Evolutionary conservation across 2,329 filamentous ascomycete genomes (phyloP).

Genomic region (Colletotrichum magnum): DNA sequence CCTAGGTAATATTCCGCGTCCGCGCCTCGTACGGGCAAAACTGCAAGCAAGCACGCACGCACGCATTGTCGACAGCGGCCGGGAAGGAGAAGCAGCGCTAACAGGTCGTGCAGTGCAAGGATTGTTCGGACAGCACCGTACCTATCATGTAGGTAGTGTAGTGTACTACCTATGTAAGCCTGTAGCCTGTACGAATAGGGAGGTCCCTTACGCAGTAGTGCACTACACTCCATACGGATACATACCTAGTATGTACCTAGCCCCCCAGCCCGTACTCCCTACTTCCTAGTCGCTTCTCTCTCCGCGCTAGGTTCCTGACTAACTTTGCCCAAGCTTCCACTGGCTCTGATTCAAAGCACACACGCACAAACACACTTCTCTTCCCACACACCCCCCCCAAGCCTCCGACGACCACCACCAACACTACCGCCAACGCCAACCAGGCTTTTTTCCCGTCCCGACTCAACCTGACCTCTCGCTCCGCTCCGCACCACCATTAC

Average conservation of each 20-base stretch:
- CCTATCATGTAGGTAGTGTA: not conserved
- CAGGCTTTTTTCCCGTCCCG: slow-evolving; percentile 26
- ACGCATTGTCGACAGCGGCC: not conserved
- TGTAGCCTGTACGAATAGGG: too few relatives aligned
- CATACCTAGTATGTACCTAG: too few relatives aligned
- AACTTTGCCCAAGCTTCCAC: slow-evolving; percentile 37
- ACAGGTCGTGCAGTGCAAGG: slow-evolving; percentile 19
- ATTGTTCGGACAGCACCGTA: slow-evolving; percentile 4
- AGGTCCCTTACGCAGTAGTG: too few relatives aligned
- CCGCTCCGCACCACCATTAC: slow-evolving; percentile 13
- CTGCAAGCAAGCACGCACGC: too few relatives aligned
- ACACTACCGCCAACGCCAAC: slow-evolving; percentile 14
- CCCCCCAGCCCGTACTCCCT: not conserved
- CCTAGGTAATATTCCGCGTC: too few relatives aligned
- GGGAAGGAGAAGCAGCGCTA: slow-evolving; percentile 20
- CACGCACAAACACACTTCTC: slow-evolving; percentile 19
- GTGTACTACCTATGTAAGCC: not conserved
- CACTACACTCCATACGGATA: slow-evolving; percentile 6
- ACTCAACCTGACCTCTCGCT: slow-evolving; percentile 23
- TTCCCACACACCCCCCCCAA: slow-evolving; percentile 26
- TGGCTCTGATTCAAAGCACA: slow-evolving; percentile 38
- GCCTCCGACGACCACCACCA: slow-evolving; percentile 31
- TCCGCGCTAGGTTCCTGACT: slow-evolving; percentile 40
- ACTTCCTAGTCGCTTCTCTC: slow-evolving; percentile 27
- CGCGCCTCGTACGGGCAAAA: too few relatives aligned